A percentile compares a stretch with the other conserved stretches of the same genome.
phyloP scores from a whole-genome alignment of 2,329 filamentous ascomycete genomes.

The Lomentospora prolificans region DNA sequence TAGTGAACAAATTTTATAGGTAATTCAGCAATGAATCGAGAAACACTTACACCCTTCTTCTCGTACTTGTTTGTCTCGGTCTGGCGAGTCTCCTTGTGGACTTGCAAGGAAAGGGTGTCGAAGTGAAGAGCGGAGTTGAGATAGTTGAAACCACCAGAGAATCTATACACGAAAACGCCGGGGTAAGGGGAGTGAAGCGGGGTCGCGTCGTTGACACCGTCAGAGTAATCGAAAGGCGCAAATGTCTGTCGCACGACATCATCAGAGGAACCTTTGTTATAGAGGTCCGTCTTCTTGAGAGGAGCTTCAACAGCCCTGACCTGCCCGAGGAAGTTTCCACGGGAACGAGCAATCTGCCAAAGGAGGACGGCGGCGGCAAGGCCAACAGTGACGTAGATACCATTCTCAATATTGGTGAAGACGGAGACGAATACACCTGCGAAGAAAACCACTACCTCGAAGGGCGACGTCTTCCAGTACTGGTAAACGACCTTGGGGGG shows the following conservation, averaged over 20 bases:
- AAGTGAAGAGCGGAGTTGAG: constrained; percentile 42
- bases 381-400: constrained; percentile 78
- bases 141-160: constrained; percentile 47
- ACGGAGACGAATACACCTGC: constrained; percentile 83
- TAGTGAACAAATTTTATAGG: not conserved
- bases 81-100: constrained; percentile 35
- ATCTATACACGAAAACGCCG: constrained; percentile 45
- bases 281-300: constrained; percentile 8
- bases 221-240: constrained; percentile 37
- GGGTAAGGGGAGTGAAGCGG: constrained; percentile 37
- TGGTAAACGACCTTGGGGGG: constrained; percentile 85
- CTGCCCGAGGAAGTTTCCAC: constrained; percentile 73
- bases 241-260: constrained; percentile 21
- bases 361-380: constrained; percentile 70
- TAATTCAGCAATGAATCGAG: not conserved
- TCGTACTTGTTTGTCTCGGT: constrained; percentile 32
- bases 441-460: constrained; percentile 90
- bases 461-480: constrained; percentile 86
- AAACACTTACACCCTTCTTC: constrained; percentile 33
- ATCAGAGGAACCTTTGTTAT: constrained; percentile 8
- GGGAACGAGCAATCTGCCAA: constrained; percentile 73
- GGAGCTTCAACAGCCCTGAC: constrained; percentile 38
- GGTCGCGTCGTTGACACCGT: constrained; percentile 39
- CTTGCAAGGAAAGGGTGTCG: constrained; percentile 35
- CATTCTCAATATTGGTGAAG: constrained; percentile 81